Conservation (phyloP, 768 basidiomycete species). For the Favolaschia claudopus region DNA sequence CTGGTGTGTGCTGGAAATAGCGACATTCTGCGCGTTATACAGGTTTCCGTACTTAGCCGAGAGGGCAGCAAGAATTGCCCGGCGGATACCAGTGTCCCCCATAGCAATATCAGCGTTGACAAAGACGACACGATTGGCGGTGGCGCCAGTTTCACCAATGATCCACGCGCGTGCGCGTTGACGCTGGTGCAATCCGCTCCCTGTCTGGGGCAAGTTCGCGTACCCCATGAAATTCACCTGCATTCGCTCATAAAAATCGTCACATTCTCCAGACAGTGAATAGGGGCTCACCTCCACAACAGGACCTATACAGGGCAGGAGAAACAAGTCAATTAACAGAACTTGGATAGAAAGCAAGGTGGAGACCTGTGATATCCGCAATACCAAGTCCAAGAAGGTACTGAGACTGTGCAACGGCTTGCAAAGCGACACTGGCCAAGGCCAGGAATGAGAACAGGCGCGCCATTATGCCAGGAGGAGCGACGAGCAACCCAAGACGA, state of each 20-base stretch:
- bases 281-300: conserved; percentile 85
- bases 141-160: conserved; percentile 63
- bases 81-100: conserved; percentile 81
- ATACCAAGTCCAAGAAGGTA: conserved; percentile 73
- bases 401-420: no score
- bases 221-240: conserved; percentile 60
- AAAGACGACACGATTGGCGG: conserved; percentile 71
- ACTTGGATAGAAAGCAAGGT: no score
- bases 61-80: conserved; percentile 68
- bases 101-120: conserved; percentile 87
- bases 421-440: no score
- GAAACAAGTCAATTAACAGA: conserved; percentile 22
- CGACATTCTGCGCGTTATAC: conserved; percentile 76
- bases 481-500: no score
- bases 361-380: conserved; percentile 83
- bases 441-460: no score
- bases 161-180: conserved; percentile 82
- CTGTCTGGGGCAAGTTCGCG: conserved; percentile 68
- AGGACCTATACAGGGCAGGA: conserved; percentile 48
- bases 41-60: conserved; percentile 64
- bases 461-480: no score
- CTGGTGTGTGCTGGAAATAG: conserved; percentile 75
- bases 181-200: conserved; percentile 81
- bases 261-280: not conserved
- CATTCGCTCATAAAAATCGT: conserved; percentile 20